Conservation (phyloP, 768 basidiomycete genomes). For the Amanita exitialis region DNA sequence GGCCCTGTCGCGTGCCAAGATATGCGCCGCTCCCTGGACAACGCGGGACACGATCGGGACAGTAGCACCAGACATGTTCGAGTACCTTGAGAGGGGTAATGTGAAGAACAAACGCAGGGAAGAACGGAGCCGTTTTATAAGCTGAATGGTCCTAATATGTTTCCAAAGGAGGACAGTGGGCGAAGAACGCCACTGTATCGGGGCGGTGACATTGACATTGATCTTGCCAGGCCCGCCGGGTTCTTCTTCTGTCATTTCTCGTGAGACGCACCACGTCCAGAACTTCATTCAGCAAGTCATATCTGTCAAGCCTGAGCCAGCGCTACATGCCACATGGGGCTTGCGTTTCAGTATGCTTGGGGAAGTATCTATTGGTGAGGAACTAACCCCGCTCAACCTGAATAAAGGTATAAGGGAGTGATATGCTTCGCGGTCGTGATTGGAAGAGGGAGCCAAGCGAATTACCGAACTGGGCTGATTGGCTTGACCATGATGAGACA, state of each 20-base stretch:
- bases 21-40: conserved; percentile 31
- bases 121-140: not conserved
- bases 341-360: not conserved
- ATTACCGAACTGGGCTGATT: no score
- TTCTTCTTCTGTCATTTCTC: not conserved
- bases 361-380: no score
- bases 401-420: no score
- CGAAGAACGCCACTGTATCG: not conserved
- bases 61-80: conserved; percentile 25
- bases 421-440: no score
- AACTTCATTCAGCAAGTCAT: no score
- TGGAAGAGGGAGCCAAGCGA: no score
- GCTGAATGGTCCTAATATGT: not conserved
- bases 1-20: conserved; percentile 42
- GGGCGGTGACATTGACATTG: not conserved
- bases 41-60: conserved; percentile 39
- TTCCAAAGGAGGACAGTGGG: not conserved
- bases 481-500: no score
- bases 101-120: not conserved
- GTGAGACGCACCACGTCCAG: no score
- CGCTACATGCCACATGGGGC: not conserved
- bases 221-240: not conserved
- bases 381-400: no score
- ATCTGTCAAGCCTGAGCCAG: no score
- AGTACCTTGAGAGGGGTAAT: not conserved